phyloP scores from a whole-genome alignment of 2,329 filamentous ascomycete genomes.

The Elsinoe fawcettii region DNA sequence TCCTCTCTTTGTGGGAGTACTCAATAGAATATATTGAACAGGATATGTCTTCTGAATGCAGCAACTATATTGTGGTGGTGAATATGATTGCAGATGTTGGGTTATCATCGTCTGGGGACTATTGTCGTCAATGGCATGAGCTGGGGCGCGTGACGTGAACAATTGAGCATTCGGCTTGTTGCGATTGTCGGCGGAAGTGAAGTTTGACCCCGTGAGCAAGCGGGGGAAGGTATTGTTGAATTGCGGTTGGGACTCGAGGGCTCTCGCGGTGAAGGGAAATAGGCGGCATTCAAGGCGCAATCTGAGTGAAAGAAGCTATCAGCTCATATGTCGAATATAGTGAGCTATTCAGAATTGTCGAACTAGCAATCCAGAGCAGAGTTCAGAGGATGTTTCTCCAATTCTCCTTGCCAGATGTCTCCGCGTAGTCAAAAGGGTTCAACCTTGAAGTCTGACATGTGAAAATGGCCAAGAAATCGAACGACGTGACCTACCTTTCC shows the following conservation, averaged over 20 bases:
- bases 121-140: not conserved
- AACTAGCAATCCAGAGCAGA: not conserved
- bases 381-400: not conserved
- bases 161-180: not conserved
- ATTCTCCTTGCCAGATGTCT: not conserved
- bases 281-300: not conserved
- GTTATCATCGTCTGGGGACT: conserved; percentile 6
- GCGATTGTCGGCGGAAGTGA: conserved; percentile 3
- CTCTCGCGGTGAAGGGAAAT: conserved; percentile 2
- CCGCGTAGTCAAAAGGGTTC: conserved; percentile 4
- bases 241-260: conserved; percentile 13
- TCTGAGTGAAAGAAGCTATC: not conserved
- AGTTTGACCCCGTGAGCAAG: conserved; percentile 1
- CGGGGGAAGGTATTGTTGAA: conserved; percentile 8
- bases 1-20: not conserved
- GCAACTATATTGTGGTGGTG: conserved; percentile 10
- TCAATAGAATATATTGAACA: not conserved
- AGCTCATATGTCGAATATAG: not conserved
- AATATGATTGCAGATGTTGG: conserved; percentile 4
- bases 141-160: not conserved
- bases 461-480: conserved; percentile 6
- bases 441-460: conserved; percentile 12
- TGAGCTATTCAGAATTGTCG: not conserved
- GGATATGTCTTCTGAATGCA: not conserved
- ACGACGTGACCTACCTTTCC: not conserved